Evolutionary conservation across 768 basidiomycete species (phyloP).

Genomic region (Boletus vinaceobasis): DNA sequence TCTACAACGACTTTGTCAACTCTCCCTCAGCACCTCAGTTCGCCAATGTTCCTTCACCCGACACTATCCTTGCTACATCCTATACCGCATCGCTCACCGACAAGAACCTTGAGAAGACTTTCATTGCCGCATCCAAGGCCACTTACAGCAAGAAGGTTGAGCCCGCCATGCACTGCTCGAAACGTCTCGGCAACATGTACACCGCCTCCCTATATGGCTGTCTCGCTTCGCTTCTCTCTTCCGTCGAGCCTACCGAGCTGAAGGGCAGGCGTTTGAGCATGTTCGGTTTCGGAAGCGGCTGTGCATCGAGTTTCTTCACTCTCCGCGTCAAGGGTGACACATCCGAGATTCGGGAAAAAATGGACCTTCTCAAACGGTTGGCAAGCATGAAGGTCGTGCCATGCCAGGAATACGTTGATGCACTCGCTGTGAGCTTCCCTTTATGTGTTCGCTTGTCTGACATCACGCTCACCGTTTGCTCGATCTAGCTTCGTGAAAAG

Average conservation of each 20-base stretch:
- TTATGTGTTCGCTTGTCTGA: not conserved
- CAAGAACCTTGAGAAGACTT: conserved; percentile 94
- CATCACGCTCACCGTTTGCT: not conserved
- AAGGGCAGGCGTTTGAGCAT: conserved; percentile 83
- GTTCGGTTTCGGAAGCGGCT: conserved; percentile 96
- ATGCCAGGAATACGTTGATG: conserved; percentile 88
- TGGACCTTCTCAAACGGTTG: conserved; percentile 77
- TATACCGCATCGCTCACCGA: conserved; percentile 81
- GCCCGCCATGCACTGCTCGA: conserved; percentile 82
- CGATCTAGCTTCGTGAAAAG: conserved; percentile 83
- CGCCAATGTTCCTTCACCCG: conserved; percentile 66
- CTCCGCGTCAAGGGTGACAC: conserved; percentile 87
- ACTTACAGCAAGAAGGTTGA: conserved; percentile 73
- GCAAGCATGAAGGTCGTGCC: conserved; percentile 86
- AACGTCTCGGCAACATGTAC: conserved; percentile 97
- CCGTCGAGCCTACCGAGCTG: conserved; percentile 65
- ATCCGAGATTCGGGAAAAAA: conserved; percentile 70
- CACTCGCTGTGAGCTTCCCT: conserved; percentile 55
- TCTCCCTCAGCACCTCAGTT: conserved; percentile 68
- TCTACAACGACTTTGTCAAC: conserved; percentile 89
- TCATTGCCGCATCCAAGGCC: conserved; percentile 74
- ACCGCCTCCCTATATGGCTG: conserved; percentile 95
- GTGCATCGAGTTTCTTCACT: conserved; percentile 93
- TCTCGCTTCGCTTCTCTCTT: conserved; percentile 80
- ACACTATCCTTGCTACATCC: conserved; percentile 61